These are phyloP conservation scores for Clavariopsis aquatica DNA, from an alignment of 495 filamentous ascomycete genomes.

Conservation along the genomic window DNA sequence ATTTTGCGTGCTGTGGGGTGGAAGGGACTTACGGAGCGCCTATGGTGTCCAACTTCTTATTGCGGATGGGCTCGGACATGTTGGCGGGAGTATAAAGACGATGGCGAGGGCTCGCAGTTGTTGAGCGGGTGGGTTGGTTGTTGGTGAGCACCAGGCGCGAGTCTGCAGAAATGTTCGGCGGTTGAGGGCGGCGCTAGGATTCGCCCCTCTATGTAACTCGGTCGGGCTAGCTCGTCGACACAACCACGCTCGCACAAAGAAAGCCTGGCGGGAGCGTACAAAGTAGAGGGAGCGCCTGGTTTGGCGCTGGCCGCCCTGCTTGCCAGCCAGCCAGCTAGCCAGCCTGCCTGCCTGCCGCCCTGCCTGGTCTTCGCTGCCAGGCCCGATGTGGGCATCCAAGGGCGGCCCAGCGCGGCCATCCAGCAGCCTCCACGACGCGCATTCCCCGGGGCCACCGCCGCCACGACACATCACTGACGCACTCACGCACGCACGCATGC, in stretches of 20 bases:
- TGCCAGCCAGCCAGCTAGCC: too few relatives aligned
- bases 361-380: background rate
- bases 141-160: constrained; percentile 17
- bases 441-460: constrained; percentile 15
- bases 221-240: constrained; percentile 13
- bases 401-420: constrained; percentile 20
- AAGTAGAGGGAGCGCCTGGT: too few relatives aligned
- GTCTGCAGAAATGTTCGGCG: constrained; percentile 37
- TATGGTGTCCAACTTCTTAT: constrained; percentile 77
- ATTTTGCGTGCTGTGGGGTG: constrained; percentile 16
- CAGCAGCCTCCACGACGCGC: constrained; percentile 24
- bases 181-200: constrained; percentile 34
- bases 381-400: background rate
- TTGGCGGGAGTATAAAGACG: constrained; percentile 32
- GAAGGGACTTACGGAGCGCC: constrained; percentile 75
- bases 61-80: constrained; percentile 91
- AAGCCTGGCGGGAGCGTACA: background rate
- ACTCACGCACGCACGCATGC: background rate
- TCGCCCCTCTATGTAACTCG: constrained; percentile 35
- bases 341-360: too few relatives aligned
- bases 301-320: background rate
- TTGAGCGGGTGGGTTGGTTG: constrained; percentile 25
- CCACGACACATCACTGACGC: constrained; percentile 5
- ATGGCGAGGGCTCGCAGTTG: constrained; percentile 17
- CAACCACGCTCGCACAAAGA: background rate